Conservation (phyloP, 768 basidiomycete species). For the Amanita pallidorosea region DNA sequence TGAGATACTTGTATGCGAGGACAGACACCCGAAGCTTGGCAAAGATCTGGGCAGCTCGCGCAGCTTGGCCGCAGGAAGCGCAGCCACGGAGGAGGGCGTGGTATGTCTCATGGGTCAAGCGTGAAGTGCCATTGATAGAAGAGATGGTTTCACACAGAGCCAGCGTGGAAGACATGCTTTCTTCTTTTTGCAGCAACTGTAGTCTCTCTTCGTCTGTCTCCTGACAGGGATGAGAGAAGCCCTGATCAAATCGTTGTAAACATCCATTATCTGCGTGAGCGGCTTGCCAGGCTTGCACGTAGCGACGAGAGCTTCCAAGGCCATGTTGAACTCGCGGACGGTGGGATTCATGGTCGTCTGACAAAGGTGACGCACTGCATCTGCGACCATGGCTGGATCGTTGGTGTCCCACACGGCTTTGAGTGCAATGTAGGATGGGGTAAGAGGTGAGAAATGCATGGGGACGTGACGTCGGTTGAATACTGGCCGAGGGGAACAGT, state of each 20-base stretch:
- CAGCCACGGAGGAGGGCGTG: slow-evolving; percentile 50
- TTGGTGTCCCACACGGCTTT: slow-evolving; percentile 14
- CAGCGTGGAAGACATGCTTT: slow-evolving; percentile 63
- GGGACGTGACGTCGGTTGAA: slow-evolving; percentile 1
- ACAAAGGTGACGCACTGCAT: slow-evolving; percentile 26
- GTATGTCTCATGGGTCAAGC: slow-evolving; percentile 32
- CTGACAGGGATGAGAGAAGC: slow-evolving; percentile 45
- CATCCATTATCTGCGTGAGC: slow-evolving; percentile 44
- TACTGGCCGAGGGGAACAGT: slow-evolving; percentile 4
- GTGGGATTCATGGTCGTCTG: slow-evolving; percentile 20
- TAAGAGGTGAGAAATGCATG: neutral
- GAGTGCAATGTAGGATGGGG: slow-evolving; percentile 15
- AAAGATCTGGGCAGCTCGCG: slow-evolving; percentile 56
- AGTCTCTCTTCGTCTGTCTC: slow-evolving; percentile 27
- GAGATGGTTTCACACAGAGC: slow-evolving; percentile 58
- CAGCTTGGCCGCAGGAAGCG: slow-evolving; percentile 42
- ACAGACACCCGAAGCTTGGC: slow-evolving; percentile 30
- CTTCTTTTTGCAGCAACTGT: slow-evolving; percentile 42
- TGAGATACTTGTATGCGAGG: slow-evolving; percentile 40
- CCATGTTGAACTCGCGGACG: slow-evolving; percentile 50
- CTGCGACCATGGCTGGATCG: slow-evolving; percentile 17
- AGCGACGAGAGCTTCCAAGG: slow-evolving; percentile 40
- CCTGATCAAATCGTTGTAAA: slow-evolving; percentile 65
- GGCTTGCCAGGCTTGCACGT: slow-evolving; percentile 40
- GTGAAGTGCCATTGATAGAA: slow-evolving; percentile 12